Evolutionary conservation across 768 basidiomycete species (phyloP), one percentile per base, ranked within the genome.

Genomic region (Psilocybe azurescens): DNA sequence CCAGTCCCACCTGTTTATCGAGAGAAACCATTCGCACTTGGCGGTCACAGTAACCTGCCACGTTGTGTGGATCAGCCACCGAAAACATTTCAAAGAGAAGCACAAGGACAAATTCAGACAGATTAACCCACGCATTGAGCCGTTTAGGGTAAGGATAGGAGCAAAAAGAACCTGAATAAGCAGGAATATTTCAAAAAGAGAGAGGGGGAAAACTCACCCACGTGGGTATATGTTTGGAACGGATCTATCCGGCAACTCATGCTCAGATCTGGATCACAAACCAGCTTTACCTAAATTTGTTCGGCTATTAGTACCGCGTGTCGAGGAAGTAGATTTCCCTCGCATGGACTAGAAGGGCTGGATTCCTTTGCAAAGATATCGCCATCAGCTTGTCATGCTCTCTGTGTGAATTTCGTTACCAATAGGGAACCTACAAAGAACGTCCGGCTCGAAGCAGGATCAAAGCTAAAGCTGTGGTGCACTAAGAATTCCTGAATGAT

Each of bases 351-450:
- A 14, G 29, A 38, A 50, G 10, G 20, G 7, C 24, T 52, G 28
- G 30, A 52, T 52, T 52, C 20, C n/a, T 33, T 52, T 53, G 50
- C 48, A 36, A 32, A 9, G 14, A 36, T 46, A 46, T 50, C 53
- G 41, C 49, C 20, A 48, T 30, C 38, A 29, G 36, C 54, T 39
- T 32, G 38, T 7, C 38, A 39, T 50, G 36, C 56, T 58, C 24
- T 58, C 38, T 58, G 56, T 61, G 64, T 46, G 58, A 65, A 54
- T 59, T 55, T 50, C 38, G 33, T 18, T 29, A 61, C 58, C 47
- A 56, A 61, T 62, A 65, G 50, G 64, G 64, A 59, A 65, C 10
- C 47, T 59, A 62, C 49, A 65, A 65, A 62, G 64, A 47, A 39
- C n/a, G 29, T 39, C 11, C 33, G 44, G 44, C 20, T 20, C 41